Evolutionary conservation across 192 early-diverging fungal genomes (phyloP).

Genomic region (Thoreauomyces humboldtii): DNA sequence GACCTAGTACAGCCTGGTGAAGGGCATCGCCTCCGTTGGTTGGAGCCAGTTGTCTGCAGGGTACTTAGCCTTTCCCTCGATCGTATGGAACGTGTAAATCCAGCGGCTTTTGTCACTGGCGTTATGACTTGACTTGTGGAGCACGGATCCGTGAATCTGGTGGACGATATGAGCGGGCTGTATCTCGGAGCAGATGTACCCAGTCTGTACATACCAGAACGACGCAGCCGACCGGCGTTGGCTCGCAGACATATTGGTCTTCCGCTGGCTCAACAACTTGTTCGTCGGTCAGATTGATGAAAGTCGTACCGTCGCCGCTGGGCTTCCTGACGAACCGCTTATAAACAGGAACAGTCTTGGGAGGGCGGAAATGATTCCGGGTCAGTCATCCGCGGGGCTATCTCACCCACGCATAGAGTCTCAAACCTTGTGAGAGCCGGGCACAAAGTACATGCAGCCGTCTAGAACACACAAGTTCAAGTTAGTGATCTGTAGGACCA

Average conservation of each 20-base stretch:
- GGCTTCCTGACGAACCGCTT: constrained; percentile 65
- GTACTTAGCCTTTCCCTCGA: constrained; percentile 74
- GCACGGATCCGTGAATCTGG: constrained; percentile 79
- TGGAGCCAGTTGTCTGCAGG: constrained; percentile 75
- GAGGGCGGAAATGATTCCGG: constrained; percentile 40
- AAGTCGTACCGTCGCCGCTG: constrained; percentile 54
- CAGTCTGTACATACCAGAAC: constrained; percentile 62
- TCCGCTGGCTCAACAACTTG: constrained; percentile 51
- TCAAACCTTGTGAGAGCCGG: constrained; percentile 83
- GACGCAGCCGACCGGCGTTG: constrained; percentile 63
- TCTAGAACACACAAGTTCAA: too few relatives aligned
- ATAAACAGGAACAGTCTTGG: constrained; percentile 49
- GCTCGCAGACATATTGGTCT: constrained; percentile 58
- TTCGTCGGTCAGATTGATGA: constrained; percentile 46
- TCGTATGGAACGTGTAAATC: constrained; percentile 94
- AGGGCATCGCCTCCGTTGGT: constrained; percentile 31
- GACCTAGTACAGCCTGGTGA: constrained; percentile 27
- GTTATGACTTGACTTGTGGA: constrained; percentile 84
- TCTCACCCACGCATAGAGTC: too few relatives aligned
- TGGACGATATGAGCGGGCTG: too few relatives aligned
- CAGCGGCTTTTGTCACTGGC: constrained; percentile 71
- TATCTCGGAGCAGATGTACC: too few relatives aligned
- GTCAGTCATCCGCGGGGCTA: too few relatives aligned
- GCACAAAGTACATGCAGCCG: constrained; percentile 82
- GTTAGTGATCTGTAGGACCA: too few relatives aligned